phyloP scores from a whole-genome alignment of 140 eudicot genomes.

The Oenanthe javanica region DNA sequence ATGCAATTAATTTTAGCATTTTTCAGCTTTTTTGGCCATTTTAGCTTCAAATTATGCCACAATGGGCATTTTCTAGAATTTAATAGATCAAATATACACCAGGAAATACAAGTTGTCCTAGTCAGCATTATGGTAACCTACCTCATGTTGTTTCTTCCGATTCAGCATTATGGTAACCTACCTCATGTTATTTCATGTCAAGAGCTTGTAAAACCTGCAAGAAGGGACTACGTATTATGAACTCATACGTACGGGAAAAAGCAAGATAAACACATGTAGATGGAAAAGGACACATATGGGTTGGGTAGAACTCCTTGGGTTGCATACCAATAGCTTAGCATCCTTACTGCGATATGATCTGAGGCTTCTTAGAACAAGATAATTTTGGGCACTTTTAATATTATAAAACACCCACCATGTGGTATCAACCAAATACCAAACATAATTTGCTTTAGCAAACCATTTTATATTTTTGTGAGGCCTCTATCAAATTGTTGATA shows the following conservation, averaged over 20 bases:
- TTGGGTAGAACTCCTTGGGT: not conserved
- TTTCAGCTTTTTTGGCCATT: too few species aligned
- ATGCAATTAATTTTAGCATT: too few species aligned
- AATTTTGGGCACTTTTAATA: not conserved
- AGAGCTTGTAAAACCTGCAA: conserved; percentile 58
- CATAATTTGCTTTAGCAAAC: not conserved
- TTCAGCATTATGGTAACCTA: conserved; percentile 83
- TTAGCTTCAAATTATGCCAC: too few species aligned
- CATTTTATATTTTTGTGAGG: not conserved
- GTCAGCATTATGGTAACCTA: conserved; percentile 25
- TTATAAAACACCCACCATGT: not conserved
- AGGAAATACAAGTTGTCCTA: not conserved
- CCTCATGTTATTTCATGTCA: conserved; percentile 39
- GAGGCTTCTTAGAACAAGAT: not conserved
- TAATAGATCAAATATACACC: not conserved
- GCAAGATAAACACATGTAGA: not conserved
- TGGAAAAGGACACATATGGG: not conserved
- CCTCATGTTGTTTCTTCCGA: conserved; percentile 85
- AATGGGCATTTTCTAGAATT: not conserved
- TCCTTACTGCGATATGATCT: not conserved
- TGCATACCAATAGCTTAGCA: not conserved
- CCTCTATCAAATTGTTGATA: not conserved
- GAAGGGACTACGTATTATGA: conserved; percentile 2
- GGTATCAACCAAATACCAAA: not conserved
- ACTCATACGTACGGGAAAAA: not conserved